Base-by-base conservation (phyloP, 352 stramenopile species). In the Pilasporangium apinafurcum region DNA sequence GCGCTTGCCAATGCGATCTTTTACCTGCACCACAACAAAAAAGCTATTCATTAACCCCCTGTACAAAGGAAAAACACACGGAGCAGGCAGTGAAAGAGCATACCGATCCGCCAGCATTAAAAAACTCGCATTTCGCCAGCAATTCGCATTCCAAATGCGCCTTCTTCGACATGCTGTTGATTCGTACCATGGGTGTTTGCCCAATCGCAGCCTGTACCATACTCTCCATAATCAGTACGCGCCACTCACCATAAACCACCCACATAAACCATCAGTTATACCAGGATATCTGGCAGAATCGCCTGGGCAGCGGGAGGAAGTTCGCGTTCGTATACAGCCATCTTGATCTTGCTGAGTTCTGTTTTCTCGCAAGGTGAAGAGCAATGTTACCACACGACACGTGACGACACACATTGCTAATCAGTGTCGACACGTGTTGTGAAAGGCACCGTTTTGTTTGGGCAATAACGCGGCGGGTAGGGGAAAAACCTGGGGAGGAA, bases 41-140 rank as follows among this genome's bases (percentile, higher is more conserved):
- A n/a, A n/a, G n/a, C 36, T 33, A 40, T 8, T 8, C 14, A 39
- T 26, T 46, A 35, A 31, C 7, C 17, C n/a, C n/a, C n/a, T n/a
- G n/a, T n/a, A 25, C 17, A 8, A 44, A 4, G n/a, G 1, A 24
- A 10, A 31, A 33, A 5, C 38, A 25, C 10, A 22, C n/a, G 7
- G 17, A 35, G 12, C n/a, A n/a, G 27, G n/a, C 20, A 27, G 25
- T 25, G 12, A 21, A 37, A 21, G 3, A 22, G 37, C 54, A 30
- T 35, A 73, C 83, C 32, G 80, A 96, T 14, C 85, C 86, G 26
- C 89, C 86, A 13, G 90, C 82, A 57, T 98, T 98, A 60, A 98
- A 98, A 59, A 96, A 98, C 68, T 98, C 95, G 65, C 89, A 98
- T 63, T 98, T 98, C 37, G 78, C 93, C 25, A 96, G 71, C 21